Conservation (phyloP, 73 alveolate genomes). For the Paramecium caudatum region DNA sequence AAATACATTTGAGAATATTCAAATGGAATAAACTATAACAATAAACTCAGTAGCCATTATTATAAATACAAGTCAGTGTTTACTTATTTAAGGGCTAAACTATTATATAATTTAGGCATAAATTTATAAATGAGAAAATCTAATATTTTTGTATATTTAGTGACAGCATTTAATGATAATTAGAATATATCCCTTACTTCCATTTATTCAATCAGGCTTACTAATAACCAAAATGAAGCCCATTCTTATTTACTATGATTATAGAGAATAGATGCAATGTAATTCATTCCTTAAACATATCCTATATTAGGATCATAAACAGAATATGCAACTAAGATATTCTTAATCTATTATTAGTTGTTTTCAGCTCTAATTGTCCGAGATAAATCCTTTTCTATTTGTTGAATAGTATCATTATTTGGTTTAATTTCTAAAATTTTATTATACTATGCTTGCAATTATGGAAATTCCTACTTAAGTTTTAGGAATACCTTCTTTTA, state of each 20-base stretch:
- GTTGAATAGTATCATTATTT: neutral
- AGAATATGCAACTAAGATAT: conserved; percentile 25
- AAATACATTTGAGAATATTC: conserved; percentile 32
- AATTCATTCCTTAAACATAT: conserved; percentile 57
- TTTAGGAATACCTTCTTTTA: neutral
- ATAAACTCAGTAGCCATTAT: conserved; percentile 45
- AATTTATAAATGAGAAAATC: conserved; percentile 16
- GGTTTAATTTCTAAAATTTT: conserved; percentile 9
- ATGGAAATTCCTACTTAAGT: neutral
- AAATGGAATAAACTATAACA: conserved; percentile 49
- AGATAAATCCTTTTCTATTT: conserved; percentile 1
- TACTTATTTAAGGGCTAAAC: neutral
- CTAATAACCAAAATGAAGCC: conserved; percentile 55
- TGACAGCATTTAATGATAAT: neutral
- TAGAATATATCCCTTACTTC: conserved; percentile 48
- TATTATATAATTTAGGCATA: neutral
- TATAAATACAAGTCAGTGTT: neutral
- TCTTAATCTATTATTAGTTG: neutral
- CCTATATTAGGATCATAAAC: conserved; percentile 54
- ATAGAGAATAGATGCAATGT: neutral
- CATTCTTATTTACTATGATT: conserved; percentile 61
- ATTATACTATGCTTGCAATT: neutral
- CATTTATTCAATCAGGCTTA: neutral
- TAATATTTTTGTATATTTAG: conserved; percentile 16
- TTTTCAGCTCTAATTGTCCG: conserved; percentile 46